Evolutionary conservation across 768 basidiomycete species (phyloP), one percentile per base, ranked within the genome.

Genomic region (Candolleomyces efflorescens): DNA sequence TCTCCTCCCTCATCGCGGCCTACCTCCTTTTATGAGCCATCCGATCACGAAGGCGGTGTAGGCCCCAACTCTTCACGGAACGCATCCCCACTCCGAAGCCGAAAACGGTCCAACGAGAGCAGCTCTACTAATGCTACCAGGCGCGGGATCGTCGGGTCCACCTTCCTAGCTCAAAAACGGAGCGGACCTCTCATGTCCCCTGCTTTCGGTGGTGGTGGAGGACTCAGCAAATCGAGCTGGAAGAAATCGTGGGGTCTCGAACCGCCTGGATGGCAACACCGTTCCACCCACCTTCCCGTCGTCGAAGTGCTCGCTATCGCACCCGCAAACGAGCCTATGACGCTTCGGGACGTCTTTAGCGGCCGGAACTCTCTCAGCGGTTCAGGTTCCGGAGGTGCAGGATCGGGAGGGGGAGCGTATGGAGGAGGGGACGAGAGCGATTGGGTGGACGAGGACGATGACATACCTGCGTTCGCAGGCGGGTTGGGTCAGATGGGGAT

Each of bases 371-470:
- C 86, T 41, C 61, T 82, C 44, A 82, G 64, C n/a, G n/a, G n/a
- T n/a, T n/a, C n/a, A n/a, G n/a, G n/a, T n/a, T n/a, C n/a, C n/a
- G n/a, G n/a, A n/a, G n/a, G n/a, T n/a, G n/a, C n/a, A n/a, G n/a
- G n/a, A n/a, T n/a, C n/a, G n/a, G n/a, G n/a, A n/a, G n/a, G n/a
- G n/a, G n/a, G n/a, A n/a, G n/a, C n/a, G n/a, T n/a, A n/a, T 63
- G 68, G 79, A 52, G 63, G 58, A 11, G 87, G 88, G 7, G 92
- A 92, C 64, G 91, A 93, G 63, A 87, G 86, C 47, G 90, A 92
- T 61, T 93, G 91, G 91, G 87, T 91, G 13, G 92, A 93, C 64
- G 89, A 92, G 63, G 91, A 94, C 43, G 91, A 92, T 6, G 89
- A 92, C 63, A 71, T 84, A 7, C 79, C 79, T 2, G 76, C 82